These are phyloP conservation scores for Elongisporangium senticosum DNA, from an alignment of 352 stramenopile genomes.

Conservation along the genomic window DNA sequence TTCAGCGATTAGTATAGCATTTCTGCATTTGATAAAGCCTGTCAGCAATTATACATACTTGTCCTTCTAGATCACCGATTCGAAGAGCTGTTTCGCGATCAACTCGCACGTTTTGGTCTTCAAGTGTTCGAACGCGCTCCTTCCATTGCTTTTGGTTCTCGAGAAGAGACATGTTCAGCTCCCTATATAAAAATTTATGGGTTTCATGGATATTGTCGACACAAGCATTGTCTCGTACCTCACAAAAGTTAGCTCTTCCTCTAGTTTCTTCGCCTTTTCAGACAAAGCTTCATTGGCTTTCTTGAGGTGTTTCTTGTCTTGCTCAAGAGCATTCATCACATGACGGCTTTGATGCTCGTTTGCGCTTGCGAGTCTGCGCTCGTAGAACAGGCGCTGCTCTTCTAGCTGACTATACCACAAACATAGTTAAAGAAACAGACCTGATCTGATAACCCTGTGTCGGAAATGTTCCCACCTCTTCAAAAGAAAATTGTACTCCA, in stretches of 20 bases:
- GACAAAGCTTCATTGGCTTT: conserved; percentile 57
- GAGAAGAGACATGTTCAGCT: conserved; percentile 84
- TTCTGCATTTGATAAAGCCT: not conserved
- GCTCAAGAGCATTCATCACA: conserved; percentile 46
- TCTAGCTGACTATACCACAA: conserved; percentile 84
- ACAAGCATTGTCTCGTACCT: conserved; percentile 26
- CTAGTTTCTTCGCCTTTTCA: conserved; percentile 72
- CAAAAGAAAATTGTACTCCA: conserved; percentile 95
- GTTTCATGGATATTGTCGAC: not conserved
- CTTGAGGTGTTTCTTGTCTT: conserved; percentile 80
- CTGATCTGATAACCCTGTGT: not conserved
- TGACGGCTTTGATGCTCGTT: conserved; percentile 56
- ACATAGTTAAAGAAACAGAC: not conserved
- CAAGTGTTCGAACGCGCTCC: conserved; percentile 57
- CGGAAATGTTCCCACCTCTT: conserved; percentile 59
- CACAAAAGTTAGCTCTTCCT: conserved; percentile 80
- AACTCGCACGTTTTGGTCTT: conserved; percentile 58
- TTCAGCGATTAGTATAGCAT: not conserved
- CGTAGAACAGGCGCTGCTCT: conserved; percentile 93
- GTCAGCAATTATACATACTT: conserved; percentile 26
- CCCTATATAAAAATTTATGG: conserved; percentile 22
- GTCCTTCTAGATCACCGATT: conserved; percentile 72
- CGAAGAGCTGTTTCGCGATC: conserved; percentile 57
- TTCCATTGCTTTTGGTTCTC: conserved; percentile 89
- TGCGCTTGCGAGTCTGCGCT: conserved; percentile 61